Base-by-base conservation (phyloP, 805 yeast genomes). In the Hanseniaspora thailandica region DNA sequence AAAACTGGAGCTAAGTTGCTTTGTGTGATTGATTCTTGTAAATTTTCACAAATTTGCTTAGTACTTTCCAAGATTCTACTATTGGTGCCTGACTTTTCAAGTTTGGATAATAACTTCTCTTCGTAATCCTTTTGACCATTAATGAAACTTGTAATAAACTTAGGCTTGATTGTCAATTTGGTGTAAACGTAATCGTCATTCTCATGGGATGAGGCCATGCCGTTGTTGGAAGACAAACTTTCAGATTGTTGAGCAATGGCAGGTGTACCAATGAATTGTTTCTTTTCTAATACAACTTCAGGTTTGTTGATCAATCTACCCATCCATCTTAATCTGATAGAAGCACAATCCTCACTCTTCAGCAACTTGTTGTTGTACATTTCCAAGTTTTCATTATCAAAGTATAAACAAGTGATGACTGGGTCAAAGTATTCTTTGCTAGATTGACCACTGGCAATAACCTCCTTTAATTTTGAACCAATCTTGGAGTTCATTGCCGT, bases 321-420 rank as follows among this genome's bases (percentile, higher is more conserved):
- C 54, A 86, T 77, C 97, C 97, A 90, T 66, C 90, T 78, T 59
- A 90, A 73, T 62, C 97, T 76, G 56, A 90, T 70, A 9, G 95
- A 82, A 1, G 95, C 84, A 1, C 84, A 76, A 7, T 77, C 73
- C 57, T 77, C 76, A 52, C 76, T 75, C 63, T 85, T 86, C 58
- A 82, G 75, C 59, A 90, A 73, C 67, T 87, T 86, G 62, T 83
- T 78, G 68, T 89, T 87, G 72, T 93, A 90, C 56, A 90, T 71
- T 60, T 86, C 94, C 63, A 90, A 88, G 56, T 79, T 71, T 19
- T 78, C 74, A 62, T 84, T 88, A 66, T 90, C 98, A 64, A 93
- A 86, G 69, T 90, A 90, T 57, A 90, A 70, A 15, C 93, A 81
- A 34, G 94, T 85, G 59, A 90, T 84, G 7, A 79, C 80, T 20